Base-by-base conservation (phyloP, 148 eudicot species). In the Chenopodium album region DNA sequence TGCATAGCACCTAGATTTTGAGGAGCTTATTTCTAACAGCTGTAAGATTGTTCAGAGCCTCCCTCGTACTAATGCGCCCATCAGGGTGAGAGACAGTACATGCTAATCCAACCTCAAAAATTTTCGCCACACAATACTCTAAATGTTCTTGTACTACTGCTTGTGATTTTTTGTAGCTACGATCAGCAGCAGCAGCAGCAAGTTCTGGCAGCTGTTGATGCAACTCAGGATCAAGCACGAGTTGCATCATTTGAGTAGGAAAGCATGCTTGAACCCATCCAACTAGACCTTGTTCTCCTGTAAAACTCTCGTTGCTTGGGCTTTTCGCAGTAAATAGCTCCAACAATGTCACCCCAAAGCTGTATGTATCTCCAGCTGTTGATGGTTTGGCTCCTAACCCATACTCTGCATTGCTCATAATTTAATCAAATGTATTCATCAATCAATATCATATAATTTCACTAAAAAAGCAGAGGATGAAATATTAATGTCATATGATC, bases 261-360 rank as follows among this genome's bases (percentile, higher is more conserved):
- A 59, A 82, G 20, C 77, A 79, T 62, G 69, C 52, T 69, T 79
- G 78, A 71, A 91, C 90, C 92, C 90, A 90, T 64, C 69, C 75
- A 64, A 78, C 76, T 71, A 90, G 78, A 72, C 78, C 86, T 64
- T 85, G 78, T 10, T 79, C 89, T 22, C 80, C 88, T 32, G 76
- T 79, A 56, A 84, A 88, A 73, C 11, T 78, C 71, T 78, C 87
- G 59, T 85, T 76, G n/a, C 78, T 88, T 19, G 92, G 91, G 31
- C 85, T 87, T 82, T 82, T 90, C 29, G 88, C 89, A 0, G 92
- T 90, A 60, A 90, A 88, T 72, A 90, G 76, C 87, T 88, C 92
- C 46, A 90, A 81, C 64, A 90, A 71, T 66, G 86, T 82, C n/a
- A 90, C 86, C 34, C 92, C 91, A 48, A 78, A 90, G 84, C 89